phyloP scores from a whole-genome alignment of 2,329 filamentous ascomycete species.

The Raffaelea ambrosiae region DNA sequence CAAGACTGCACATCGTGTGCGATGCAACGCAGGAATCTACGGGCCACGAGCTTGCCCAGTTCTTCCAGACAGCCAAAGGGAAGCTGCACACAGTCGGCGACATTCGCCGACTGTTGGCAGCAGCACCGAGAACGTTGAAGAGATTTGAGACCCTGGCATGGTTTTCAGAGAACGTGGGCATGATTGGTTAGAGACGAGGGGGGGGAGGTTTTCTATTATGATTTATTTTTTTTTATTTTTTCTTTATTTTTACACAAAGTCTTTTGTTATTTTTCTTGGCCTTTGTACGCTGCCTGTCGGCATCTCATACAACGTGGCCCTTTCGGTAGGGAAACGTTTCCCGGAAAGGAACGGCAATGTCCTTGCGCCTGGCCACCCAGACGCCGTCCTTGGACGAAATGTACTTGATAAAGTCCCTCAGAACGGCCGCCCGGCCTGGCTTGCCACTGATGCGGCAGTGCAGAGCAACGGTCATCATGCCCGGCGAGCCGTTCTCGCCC shows the following conservation, averaged over 20 bases:
- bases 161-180: neutral
- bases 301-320: neutral
- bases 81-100: no score
- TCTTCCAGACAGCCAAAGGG: no score
- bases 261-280: neutral
- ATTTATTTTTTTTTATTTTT: neutral
- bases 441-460: conserved; percentile 45
- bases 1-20: conserved; percentile 14
- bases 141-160: neutral
- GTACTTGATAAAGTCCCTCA: conserved; percentile 45
- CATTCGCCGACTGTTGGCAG: no score
- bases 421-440: conserved; percentile 40
- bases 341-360: conserved; percentile 42
- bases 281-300: neutral
- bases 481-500: conserved; percentile 35
- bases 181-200: no score
- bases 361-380: conserved; percentile 43
- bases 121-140: no score
- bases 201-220: neutral
- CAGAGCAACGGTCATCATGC: conserved; percentile 50
- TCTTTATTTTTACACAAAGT: neutral
- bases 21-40: conserved; percentile 9
- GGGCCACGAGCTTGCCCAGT: conserved; percentile 3
- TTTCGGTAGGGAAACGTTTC: conserved; percentile 29
- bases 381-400: conserved; percentile 41